These are phyloP conservation scores for Alternaria ethzedia DNA, from an alignment of 2,329 filamentous ascomycete species.

Conservation along the genomic window DNA sequence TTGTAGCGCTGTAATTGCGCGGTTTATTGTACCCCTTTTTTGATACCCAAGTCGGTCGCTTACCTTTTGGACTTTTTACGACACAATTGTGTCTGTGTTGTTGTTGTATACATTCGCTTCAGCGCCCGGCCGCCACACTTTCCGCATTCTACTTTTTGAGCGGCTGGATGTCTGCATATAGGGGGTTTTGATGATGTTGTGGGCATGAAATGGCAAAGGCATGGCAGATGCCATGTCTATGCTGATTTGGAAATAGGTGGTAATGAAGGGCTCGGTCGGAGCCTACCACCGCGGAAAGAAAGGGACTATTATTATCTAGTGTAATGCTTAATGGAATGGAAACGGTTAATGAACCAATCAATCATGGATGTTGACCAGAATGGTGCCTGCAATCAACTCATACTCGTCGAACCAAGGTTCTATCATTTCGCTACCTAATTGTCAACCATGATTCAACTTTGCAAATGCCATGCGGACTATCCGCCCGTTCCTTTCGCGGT, in stretches of 20 bases:
- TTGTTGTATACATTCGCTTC: slow-evolving; percentile 37
- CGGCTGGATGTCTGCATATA: slow-evolving; percentile 24
- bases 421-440: not conserved
- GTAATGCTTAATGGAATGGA: slow-evolving; percentile 44
- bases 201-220: not conserved
- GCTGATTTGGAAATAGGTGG: not conserved
- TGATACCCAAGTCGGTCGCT: slow-evolving; percentile 47
- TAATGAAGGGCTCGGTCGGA: slow-evolving; percentile 1
- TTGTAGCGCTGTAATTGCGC: slow-evolving; percentile 21
- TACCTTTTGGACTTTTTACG: slow-evolving; percentile 16
- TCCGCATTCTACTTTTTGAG: slow-evolving; percentile 21
- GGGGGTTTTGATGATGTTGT: slow-evolving; percentile 13
- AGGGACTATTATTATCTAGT: slow-evolving; percentile 33
- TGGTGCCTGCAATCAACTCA: not conserved
- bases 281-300: not conserved
- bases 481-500: too few relatives aligned
- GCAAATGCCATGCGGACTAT: not conserved
- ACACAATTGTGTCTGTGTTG: slow-evolving; percentile 16
- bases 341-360: slow-evolving; percentile 5
- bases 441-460: not conserved
- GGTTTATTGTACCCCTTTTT: slow-evolving; percentile 28
- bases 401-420: not conserved
- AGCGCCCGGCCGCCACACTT: slow-evolving; percentile 25
- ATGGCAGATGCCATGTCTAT: not conserved
- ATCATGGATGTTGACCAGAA: not conserved